Evolutionary conservation across 257 asterid species (phyloP).

Genomic region (Solanum infundibuliforme): DNA sequence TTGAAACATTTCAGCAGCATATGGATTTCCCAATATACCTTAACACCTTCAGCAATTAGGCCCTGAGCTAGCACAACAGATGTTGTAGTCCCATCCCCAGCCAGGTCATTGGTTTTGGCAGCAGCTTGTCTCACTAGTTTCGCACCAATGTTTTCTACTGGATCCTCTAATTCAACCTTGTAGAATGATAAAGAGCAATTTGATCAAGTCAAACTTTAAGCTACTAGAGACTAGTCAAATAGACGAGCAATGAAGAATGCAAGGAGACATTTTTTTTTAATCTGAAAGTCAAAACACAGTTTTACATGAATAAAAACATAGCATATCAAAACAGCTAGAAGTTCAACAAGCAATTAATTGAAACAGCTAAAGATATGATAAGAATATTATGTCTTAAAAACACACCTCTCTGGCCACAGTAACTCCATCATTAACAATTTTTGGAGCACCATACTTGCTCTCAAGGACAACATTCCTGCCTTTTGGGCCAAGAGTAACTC

Average conservation of each 20-base stretch:
- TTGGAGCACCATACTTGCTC: constrained; percentile 96
- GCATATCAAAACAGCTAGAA: background rate
- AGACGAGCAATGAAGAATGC: background rate
- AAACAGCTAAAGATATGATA: background rate
- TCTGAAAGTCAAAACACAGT: background rate
- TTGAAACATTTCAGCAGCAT: background rate
- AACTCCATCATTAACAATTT: constrained; percentile 94
- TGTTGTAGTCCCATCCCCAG: constrained; percentile 98
- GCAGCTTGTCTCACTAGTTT: constrained; percentile 97
- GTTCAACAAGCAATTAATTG: background rate
- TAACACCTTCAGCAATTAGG: constrained; percentile 93
- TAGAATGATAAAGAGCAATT: background rate
- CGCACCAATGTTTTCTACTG: constrained; percentile 96
- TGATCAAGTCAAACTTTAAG: background rate
- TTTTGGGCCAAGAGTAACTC: constrained; percentile 96
- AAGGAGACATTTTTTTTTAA: background rate
- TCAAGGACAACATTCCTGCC: constrained; percentile 96
- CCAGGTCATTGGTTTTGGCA: constrained; percentile 93
- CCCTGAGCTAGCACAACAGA: constrained; percentile 99
- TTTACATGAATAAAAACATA: background rate
- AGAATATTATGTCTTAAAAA: background rate
- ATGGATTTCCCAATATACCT: constrained; percentile 29
- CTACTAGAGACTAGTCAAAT: background rate
- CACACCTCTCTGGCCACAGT: constrained; percentile 90
- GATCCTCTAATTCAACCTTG: constrained; percentile 93